Conservation (phyloP, 805 yeast genomes). For the Candida coquimbonensis region DNA sequence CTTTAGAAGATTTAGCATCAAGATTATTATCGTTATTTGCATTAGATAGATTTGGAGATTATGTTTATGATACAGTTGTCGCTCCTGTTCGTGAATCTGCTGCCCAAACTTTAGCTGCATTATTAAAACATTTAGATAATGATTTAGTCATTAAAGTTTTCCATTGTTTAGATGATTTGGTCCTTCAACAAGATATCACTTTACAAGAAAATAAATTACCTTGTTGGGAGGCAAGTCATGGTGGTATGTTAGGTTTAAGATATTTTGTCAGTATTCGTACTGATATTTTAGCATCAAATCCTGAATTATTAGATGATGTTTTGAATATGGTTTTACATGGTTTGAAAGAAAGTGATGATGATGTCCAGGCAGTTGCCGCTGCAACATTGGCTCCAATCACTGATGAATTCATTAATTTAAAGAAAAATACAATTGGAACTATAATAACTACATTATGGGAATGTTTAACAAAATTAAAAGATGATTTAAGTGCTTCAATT, state of each 20-base stretch:
- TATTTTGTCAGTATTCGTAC: slow-evolving; percentile 88
- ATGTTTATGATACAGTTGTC: slow-evolving; percentile 93
- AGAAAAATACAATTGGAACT: slow-evolving; percentile 37
- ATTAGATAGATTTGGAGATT: slow-evolving; percentile 93
- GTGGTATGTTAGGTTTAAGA: slow-evolving; percentile 90
- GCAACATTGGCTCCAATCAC: slow-evolving; percentile 89
- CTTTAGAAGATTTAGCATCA: slow-evolving; percentile 83
- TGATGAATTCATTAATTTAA: slow-evolving; percentile 68
- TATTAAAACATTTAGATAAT: slow-evolving; percentile 61
- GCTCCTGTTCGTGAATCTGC: slow-evolving; percentile 98
- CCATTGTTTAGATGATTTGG: slow-evolving; percentile 55
- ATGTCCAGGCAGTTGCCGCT: slow-evolving; percentile 95
- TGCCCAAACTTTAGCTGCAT: slow-evolving; percentile 89
- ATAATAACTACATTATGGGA: slow-evolving; percentile 80
- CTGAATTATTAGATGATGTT: slow-evolving; percentile 56
- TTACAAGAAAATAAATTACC: slow-evolving; percentile 31
- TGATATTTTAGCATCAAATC: slow-evolving; percentile 58
- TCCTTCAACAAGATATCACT: slow-evolving; percentile 47
- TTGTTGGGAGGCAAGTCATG: slow-evolving; percentile 97
- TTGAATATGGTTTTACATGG: slow-evolving; percentile 86
- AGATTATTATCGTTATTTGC: slow-evolving; percentile 82
- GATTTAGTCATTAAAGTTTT: slow-evolving; percentile 57
- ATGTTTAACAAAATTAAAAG: slow-evolving; percentile 74
- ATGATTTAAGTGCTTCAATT: slow-evolving; percentile 89
- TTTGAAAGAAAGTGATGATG: slow-evolving; percentile 74